A percentile compares a stretch with the other conserved stretches of the same genome.
Conservation (phyloP, 768 basidiomycete species). For the Collybiopsis luxurians region DNA sequence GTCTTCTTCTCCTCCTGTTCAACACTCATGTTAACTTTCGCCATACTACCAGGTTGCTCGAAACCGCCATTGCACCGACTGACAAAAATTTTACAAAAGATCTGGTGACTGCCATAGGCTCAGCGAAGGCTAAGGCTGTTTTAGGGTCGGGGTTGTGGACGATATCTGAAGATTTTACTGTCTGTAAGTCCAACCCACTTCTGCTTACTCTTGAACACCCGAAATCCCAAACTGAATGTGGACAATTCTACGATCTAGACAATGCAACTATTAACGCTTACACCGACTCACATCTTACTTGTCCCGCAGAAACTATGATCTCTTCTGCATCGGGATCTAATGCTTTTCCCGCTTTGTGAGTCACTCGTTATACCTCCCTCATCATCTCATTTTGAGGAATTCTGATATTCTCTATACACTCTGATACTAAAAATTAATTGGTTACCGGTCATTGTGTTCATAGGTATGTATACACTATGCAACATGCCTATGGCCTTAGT, state of each 20-base stretch:
- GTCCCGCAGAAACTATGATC: conserved; percentile 14
- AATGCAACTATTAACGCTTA: conserved; percentile 14
- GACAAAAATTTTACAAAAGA: conserved; percentile 12
- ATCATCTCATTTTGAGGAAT: not conserved
- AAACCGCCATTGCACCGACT: conserved; percentile 11
- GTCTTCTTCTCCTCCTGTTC: not conserved
- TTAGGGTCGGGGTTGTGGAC: conserved; percentile 15
- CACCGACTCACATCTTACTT: conserved; percentile 12
- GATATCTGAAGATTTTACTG: conserved; percentile 6
- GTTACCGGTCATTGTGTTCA: too few relatives aligned
- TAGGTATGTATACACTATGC: conserved; percentile 16
- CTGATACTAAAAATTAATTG: not conserved
- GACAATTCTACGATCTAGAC: not conserved
- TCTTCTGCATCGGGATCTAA: conserved; percentile 8
- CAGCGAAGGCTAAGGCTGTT: conserved; percentile 2
- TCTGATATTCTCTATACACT: too few relatives aligned
- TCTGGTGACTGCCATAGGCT: conserved; percentile 4
- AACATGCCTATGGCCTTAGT: conserved; percentile 13
- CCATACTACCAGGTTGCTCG: conserved; percentile 5
- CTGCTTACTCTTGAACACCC: not conserved
- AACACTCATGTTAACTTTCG: too few relatives aligned
- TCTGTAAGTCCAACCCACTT: conserved; percentile 9
- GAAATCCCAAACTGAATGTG: not conserved
- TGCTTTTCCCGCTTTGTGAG: conserved; percentile 15
- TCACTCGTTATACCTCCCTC: not conserved